These are phyloP conservation scores for Aspergillus fischeri DNA, from an alignment of 2,329 filamentous ascomycete genomes.

Conservation along the genomic window DNA sequence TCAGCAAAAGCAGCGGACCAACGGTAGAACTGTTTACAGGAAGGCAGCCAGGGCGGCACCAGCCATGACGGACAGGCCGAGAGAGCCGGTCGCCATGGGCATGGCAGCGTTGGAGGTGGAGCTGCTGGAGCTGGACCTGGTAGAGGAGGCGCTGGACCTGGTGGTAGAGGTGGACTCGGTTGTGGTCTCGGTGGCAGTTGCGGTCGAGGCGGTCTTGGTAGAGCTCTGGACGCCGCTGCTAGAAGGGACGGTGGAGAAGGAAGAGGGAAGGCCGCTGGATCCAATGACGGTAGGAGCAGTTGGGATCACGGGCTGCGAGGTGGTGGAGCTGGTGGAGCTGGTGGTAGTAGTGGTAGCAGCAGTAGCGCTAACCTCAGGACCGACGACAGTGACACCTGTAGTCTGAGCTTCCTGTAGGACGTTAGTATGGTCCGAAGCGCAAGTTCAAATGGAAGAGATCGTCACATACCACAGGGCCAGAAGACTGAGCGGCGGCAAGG, in stretches of 20 bases:
- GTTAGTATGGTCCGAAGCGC: not conserved
- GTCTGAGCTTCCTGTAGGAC: not conserved
- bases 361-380: not conserved
- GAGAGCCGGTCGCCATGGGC: constrained; percentile 34
- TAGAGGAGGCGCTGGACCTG: constrained; percentile 14
- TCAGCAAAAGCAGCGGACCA: not conserved
- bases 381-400: not conserved
- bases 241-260: constrained; percentile 20
- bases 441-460: not conserved
- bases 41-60: constrained; percentile 42
- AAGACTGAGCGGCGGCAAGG: constrained; percentile 38
- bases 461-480: constrained; percentile 19
- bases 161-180: constrained; percentile 16
- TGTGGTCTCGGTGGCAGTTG: constrained; percentile 21
- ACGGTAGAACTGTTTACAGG: constrained; percentile 27
- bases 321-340: constrained; percentile 17
- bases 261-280: constrained; percentile 17
- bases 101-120: constrained; percentile 28
- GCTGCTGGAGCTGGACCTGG: constrained; percentile 14
- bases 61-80: constrained; percentile 37
- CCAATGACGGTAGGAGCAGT: constrained; percentile 19
- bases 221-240: constrained; percentile 16
- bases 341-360: not conserved
- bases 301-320: constrained; percentile 32
- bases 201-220: constrained; percentile 11